A percentile compares a stretch with the other conserved stretches of the same genome.
Evolutionary conservation across 257 asterid genomes (phyloP).

Genomic region (Solanum virginianum): DNA sequence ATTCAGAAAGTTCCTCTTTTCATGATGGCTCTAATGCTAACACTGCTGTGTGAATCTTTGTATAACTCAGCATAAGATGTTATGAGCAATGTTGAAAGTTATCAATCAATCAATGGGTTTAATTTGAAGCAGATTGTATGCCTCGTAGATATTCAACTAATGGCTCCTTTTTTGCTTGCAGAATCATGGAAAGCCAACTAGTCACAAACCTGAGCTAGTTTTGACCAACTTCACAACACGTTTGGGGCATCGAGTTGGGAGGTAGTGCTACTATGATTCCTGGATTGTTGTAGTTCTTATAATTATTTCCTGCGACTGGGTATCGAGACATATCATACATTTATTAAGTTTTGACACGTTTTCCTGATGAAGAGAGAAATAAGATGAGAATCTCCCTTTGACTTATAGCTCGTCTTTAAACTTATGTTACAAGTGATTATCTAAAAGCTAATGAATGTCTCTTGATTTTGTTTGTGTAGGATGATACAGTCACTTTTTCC

Average conservation of each 20-base stretch:
- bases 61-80: background rate
- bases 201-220: slow-evolving; percentile 82
- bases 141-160: background rate
- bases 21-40: background rate
- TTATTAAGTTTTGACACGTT: background rate
- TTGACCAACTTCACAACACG: slow-evolving; percentile 85
- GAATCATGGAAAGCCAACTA: slow-evolving; percentile 97
- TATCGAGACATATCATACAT: background rate
- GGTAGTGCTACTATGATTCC: slow-evolving; percentile 23
- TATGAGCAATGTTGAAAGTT: background rate
- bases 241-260: slow-evolving; percentile 90
- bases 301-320: background rate
- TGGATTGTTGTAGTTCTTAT: background rate
- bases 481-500: slow-evolving; percentile 80
- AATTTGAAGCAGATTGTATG: background rate
- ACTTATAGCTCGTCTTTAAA: background rate
- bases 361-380: background rate
- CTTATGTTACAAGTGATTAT: background rate
- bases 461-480: slow-evolving; percentile 21
- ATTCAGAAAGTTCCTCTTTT: background rate
- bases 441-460: background rate
- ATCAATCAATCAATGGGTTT: background rate
- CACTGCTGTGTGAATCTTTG: background rate
- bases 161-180: slow-evolving; percentile 14
- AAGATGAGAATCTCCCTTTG: background rate